Percentiles rank a stretch among this genome's conserved stretches.
Conservation (phyloP, 352 stramenopile species). For the Phytopythium chamaehyphon region DNA sequence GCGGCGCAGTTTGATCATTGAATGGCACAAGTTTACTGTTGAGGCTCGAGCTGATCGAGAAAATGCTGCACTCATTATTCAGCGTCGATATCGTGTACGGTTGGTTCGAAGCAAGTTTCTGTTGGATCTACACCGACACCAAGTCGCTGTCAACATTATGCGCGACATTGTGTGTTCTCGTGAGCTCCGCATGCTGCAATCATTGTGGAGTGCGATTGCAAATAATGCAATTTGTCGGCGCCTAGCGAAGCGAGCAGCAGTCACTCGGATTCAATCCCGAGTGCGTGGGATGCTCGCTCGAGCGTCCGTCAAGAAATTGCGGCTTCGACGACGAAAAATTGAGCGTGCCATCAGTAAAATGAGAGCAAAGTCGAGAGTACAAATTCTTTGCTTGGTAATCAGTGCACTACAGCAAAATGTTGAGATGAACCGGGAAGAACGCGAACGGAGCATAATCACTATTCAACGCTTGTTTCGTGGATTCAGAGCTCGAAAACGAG, state of each 20-base stretch:
- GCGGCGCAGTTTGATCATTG: constrained; percentile 10
- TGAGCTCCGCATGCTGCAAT: constrained; percentile 18
- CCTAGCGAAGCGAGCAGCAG: constrained; percentile 38
- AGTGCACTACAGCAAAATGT: constrained; percentile 26
- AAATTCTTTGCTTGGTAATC: constrained; percentile 31
- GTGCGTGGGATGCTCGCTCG: constrained; percentile 39
- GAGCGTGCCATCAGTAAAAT: constrained; percentile 27
- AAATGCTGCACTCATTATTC: constrained; percentile 28
- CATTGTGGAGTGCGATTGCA: constrained; percentile 33
- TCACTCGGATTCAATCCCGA: constrained; percentile 46
- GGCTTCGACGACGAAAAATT: constrained; percentile 28
- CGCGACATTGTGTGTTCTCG: constrained; percentile 38
- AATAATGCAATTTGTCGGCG: constrained; percentile 47
- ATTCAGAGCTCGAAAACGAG: constrained; percentile 29
- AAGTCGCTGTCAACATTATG: constrained; percentile 46
- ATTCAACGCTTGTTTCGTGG: constrained; percentile 54
- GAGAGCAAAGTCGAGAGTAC: constrained; percentile 22
- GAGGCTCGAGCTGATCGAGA: constrained; percentile 11
- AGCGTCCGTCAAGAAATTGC: constrained; percentile 25
- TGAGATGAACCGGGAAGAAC: constrained; percentile 22
- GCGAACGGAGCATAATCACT: constrained; percentile 10
- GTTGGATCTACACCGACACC: constrained; percentile 35
- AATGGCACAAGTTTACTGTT: constrained; percentile 20
- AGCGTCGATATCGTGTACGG: constrained; percentile 29
- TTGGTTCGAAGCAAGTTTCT: constrained; percentile 29